Evolutionary conservation across 2,329 filamentous ascomycete genomes (phyloP), one percentile per base, ranked within the genome.

Genomic region (Monosporascus sp.): DNA sequence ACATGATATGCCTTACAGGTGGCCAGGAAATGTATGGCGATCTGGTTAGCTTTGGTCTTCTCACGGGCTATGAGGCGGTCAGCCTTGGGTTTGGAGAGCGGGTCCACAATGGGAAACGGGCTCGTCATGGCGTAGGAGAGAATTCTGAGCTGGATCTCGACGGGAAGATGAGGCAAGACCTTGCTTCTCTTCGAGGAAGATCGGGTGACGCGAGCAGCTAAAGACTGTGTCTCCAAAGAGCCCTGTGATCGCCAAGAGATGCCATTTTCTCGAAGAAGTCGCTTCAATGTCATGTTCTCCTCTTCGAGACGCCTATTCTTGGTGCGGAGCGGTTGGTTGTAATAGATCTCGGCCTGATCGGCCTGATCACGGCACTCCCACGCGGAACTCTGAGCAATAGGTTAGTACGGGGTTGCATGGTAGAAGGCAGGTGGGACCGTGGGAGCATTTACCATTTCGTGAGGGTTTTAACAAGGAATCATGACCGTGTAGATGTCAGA

Each of bases 291-390:
- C 63, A 75, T 50, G 54, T 80, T 81, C 64, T 82, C 79, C 19
- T 78, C 75, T 16, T 68, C 56, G 3, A 82, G 71, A 48, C 68
- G 64, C 57, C 71, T 70, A 49, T 79, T 79, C 58, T 73, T 70
- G 52, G 66, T 66, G 27, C 77, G 77, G n/a, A 79, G 66, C 34
- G 78, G 78, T 34, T 74, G 67, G 34, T 79, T 74, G 62, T 77
- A 81, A 48, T 71, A 70, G 37, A 68, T 65, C 64, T 75, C 75
- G 48, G 78, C 76, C 65, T 75, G 72, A 31, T 82, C 78, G 55
- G 78, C 71, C 60, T 75, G 76, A 59, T 82, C 79, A 51, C 78
- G 76, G 52, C 74, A 76, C 60, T 82, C 79, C 74, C 74, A 78
- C 4, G 79, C 71, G 36, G 67, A 58, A 20, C 64, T 60, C 68